Evolutionary conservation across 306 rosid species (phyloP).

Genomic region (Cyamopsis tetragonoloba): DNA sequence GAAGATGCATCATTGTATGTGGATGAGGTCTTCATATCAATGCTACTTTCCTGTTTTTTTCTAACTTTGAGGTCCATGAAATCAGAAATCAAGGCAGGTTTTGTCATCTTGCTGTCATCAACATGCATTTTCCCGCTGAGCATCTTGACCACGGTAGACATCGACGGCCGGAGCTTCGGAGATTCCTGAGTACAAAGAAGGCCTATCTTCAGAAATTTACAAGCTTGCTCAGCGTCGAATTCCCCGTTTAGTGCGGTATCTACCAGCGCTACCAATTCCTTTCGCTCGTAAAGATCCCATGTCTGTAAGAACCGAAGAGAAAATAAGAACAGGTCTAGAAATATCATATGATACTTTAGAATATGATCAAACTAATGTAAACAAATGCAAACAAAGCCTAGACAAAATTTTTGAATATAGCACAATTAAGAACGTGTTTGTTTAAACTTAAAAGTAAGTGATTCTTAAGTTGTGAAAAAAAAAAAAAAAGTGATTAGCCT

Average conservation of each 20-base stretch:
- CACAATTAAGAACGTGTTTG: too few relatives aligned
- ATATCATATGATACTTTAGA: background rate
- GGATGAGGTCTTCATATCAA: conserved; percentile 10
- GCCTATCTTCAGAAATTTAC: conserved; percentile 67
- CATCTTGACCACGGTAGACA: conserved; percentile 91
- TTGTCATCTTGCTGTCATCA: conserved; percentile 46
- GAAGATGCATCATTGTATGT: conserved; percentile 38
- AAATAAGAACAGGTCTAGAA: conserved; percentile 4
- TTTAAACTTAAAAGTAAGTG: too few relatives aligned
- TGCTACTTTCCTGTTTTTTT: conserved; percentile 21
- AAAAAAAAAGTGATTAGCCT: too few relatives aligned
- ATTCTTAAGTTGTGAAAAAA: too few relatives aligned
- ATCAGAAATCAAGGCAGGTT: conserved; percentile 86
- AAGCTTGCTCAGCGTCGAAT: conserved; percentile 81
- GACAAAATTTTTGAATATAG: too few relatives aligned
- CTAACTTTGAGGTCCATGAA: conserved; percentile 77
- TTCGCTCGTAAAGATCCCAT: conserved; percentile 66
- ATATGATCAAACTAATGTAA: conserved; percentile 2
- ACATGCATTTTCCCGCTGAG: conserved; percentile 54
- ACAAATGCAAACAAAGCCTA: conserved; percentile 3
- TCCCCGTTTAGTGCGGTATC: conserved; percentile 61
- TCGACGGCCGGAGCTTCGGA: conserved; percentile 79
- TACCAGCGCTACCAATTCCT: conserved; percentile 56
- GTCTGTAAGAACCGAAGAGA: conserved; percentile 46
- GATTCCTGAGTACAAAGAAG: conserved; percentile 93